phyloP scores from a whole-genome alignment of 2,329 filamentous ascomycete genomes.

The Eutypella sp. region DNA sequence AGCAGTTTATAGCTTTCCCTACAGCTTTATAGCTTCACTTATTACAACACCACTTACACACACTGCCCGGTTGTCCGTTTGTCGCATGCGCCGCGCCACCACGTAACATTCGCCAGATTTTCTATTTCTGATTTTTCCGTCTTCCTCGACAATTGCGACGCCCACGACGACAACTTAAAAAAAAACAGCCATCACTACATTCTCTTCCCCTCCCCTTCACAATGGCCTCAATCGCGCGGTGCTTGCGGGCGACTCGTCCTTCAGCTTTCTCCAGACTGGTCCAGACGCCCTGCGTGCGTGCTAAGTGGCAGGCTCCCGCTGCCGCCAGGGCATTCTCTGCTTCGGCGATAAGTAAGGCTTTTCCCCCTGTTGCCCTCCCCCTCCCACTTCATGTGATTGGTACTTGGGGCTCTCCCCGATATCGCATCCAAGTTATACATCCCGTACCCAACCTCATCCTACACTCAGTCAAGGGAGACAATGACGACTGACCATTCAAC shows the following conservation, averaged over 20 bases:
- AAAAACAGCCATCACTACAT: neutral
- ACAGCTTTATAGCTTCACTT: neutral
- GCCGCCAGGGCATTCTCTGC: constrained; percentile 41
- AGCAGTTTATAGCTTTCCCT: too few species aligned
- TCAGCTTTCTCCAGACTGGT: constrained; percentile 37
- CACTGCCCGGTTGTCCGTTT: too few species aligned
- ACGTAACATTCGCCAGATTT: too few species aligned
- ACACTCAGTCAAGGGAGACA: constrained; percentile 8
- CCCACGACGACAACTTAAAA: too few species aligned
- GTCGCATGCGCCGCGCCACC: too few species aligned
- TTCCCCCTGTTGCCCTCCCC: constrained; percentile 1
- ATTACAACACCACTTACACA: neutral
- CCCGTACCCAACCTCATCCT: neutral
- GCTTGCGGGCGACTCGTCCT: constrained; percentile 46
- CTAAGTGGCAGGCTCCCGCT: constrained; percentile 32
- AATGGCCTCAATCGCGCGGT: constrained; percentile 55
- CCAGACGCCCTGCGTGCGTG: constrained; percentile 26
- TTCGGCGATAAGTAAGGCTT: constrained; percentile 36
- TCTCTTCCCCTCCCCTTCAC: neutral
- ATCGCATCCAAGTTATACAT: neutral
- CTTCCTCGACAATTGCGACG: too few species aligned
- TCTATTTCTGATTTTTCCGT: too few species aligned
- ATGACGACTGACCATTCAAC: neutral
- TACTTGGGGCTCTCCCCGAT: neutral
- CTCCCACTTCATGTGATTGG: neutral